Conservation (phyloP, 768 basidiomycete species). For the Candolleomyces efflorescens region DNA sequence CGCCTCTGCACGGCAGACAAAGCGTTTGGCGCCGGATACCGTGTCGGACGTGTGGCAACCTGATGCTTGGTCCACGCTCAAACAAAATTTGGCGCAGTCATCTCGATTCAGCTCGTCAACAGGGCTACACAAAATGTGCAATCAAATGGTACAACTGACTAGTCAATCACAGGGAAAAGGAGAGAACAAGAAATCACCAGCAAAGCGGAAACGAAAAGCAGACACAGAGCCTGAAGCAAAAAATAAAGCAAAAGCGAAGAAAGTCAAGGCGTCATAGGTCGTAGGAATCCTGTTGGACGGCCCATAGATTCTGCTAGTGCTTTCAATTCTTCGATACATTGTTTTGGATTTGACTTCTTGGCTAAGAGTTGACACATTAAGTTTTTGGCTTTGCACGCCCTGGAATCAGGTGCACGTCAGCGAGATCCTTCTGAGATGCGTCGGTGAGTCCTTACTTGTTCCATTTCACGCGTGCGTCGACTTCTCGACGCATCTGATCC, state of each 20-base stretch:
- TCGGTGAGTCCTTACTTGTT: constrained; percentile 39
- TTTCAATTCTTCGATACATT: constrained; percentile 24
- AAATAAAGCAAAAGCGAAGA: constrained; percentile 16
- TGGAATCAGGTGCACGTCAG: constrained; percentile 2
- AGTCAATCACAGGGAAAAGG: constrained; percentile 11
- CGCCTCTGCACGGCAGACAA: constrained; percentile 61
- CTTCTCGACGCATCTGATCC: constrained; percentile 47
- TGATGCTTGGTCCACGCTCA: constrained; percentile 49
- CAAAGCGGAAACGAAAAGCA: constrained; percentile 12
- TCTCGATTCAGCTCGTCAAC: constrained; percentile 60
- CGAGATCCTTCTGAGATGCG: not conserved
- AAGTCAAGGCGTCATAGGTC: constrained; percentile 22
- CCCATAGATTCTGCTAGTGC: constrained; percentile 20
- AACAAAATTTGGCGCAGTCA: constrained; percentile 41
- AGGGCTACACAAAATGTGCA: constrained; percentile 58
- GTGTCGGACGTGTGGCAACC: constrained; percentile 54
- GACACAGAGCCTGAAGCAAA: constrained; percentile 11
- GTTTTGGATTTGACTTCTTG: constrained; percentile 13
- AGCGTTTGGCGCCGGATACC: constrained; percentile 34
- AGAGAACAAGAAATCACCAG: not conserved
- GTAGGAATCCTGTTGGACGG: constrained; percentile 11
- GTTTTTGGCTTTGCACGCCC: not conserved
- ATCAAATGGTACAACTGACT: constrained; percentile 45
- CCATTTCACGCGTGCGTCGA: constrained; percentile 43
- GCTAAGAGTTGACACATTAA: not conserved